These are phyloP conservation scores for Spinellus fusiger DNA, from an alignment of 192 early-diverging fungal genomes.

Conservation along the genomic window DNA sequence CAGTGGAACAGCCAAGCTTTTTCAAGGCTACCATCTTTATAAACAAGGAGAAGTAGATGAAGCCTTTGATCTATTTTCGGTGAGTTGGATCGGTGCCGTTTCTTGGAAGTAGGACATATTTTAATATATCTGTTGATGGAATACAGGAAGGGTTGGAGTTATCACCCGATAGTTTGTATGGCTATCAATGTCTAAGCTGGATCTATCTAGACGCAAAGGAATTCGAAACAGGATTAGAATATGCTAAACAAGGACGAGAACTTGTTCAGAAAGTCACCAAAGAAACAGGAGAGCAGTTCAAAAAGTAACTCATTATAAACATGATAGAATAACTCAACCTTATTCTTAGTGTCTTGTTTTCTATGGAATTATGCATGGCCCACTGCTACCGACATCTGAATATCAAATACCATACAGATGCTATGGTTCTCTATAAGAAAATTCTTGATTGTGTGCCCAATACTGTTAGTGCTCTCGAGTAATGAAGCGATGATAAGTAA, in stretches of 20 bases:
- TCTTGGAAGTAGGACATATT: too few species aligned
- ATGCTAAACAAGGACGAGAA: slow-evolving; percentile 39
- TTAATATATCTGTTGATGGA: slow-evolving; percentile 10
- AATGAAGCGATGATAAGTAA: slow-evolving; percentile 5
- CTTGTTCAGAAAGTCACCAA: slow-evolving; percentile 21
- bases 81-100: too few species aligned
- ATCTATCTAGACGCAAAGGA: slow-evolving; percentile 41
- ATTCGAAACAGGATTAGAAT: slow-evolving; percentile 47
- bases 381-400: slow-evolving; percentile 55
- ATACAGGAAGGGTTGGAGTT: slow-evolving; percentile 40
- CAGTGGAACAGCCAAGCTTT: slow-evolving; percentile 38
- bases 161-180: slow-evolving; percentile 34
- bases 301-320: slow-evolving; percentile 23
- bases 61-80: slow-evolving; percentile 31
- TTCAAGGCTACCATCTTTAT: slow-evolving; percentile 35
- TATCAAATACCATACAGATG: slow-evolving; percentile 45
- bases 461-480: slow-evolving; percentile 42
- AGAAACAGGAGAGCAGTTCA: slow-evolving; percentile 24
- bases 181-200: slow-evolving; percentile 43
- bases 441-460: slow-evolving; percentile 39
- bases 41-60: slow-evolving; percentile 26
- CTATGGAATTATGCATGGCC: slow-evolving; percentile 54
- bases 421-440: slow-evolving; percentile 47
- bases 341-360: slow-evolving; percentile 37
- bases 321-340: not conserved